Evolutionary conservation across 768 basidiomycete genomes (phyloP).

Genomic region (Lactifluus rugatus): DNA sequence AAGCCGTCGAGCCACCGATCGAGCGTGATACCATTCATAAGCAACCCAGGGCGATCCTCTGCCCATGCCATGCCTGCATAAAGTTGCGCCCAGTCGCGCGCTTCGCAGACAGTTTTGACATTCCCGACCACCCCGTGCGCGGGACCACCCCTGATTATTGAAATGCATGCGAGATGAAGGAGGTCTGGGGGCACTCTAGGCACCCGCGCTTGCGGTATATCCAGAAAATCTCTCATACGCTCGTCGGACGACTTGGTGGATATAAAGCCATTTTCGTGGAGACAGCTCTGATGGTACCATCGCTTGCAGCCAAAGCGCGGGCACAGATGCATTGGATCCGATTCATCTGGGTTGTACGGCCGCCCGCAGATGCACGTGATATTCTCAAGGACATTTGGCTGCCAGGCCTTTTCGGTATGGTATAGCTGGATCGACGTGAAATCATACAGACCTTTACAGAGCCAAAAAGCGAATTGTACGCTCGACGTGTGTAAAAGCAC

Average conservation of each 20-base stretch:
- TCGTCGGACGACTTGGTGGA: not conserved
- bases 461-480: not conserved
- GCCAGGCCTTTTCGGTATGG: not conserved
- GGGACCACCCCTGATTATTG: conserved; percentile 7
- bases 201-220: not conserved
- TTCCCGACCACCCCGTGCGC: conserved; percentile 3
- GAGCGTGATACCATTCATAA: not conserved
- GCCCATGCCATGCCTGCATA: not conserved
- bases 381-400: not conserved
- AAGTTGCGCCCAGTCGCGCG: conserved; percentile 2
- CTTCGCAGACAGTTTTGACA: conserved; percentile 3
- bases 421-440: not conserved
- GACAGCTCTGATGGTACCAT: conserved; percentile 10
- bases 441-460: not conserved
- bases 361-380: not conserved
- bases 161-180: not conserved
- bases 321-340: conserved; percentile 1
- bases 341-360: not conserved
- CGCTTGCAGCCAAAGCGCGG: not conserved
- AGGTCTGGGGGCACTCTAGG: not conserved
- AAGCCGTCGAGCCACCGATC: conserved; percentile 13
- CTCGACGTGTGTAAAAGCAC: conserved; percentile 6
- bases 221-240: not conserved
- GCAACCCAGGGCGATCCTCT: not conserved
- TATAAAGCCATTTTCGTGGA: not conserved